Percentiles rank a stretch among this genome's conserved stretches.
phyloP scores from a whole-genome alignment of 768 basidiomycete genomes.

The Phylloporus rhodoxanthus region DNA sequence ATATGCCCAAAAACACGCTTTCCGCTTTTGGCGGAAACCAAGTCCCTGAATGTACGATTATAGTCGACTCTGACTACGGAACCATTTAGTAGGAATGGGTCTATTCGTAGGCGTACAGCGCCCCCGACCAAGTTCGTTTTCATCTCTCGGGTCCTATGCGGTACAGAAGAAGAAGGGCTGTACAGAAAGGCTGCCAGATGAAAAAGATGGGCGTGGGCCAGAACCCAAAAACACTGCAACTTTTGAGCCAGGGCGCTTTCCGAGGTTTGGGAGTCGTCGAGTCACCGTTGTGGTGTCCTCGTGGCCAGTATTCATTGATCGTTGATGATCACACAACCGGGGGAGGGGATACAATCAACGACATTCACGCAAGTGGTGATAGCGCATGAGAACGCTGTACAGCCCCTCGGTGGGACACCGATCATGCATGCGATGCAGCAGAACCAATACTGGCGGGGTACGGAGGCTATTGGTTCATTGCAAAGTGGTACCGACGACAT shows the following conservation, averaged over 20 bases:
- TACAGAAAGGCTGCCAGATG: neutral
- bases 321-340: constrained; percentile 7
- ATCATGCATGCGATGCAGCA: constrained; percentile 8
- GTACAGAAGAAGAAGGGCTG: too few relatives aligned
- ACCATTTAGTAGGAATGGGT: too few relatives aligned
- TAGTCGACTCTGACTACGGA: too few relatives aligned
- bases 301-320: constrained; percentile 14
- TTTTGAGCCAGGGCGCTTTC: neutral
- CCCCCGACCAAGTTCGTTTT: neutral
- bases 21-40: neutral
- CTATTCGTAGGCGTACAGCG: too few relatives aligned
- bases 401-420: constrained; percentile 2
- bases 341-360: neutral
- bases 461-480: neutral
- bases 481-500: neutral
- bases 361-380: neutral
- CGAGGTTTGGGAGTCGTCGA: neutral
- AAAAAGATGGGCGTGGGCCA: neutral
- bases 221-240: constrained; percentile 14
- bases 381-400: neutral
- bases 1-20: neutral
- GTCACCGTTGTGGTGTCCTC: constrained; percentile 3
- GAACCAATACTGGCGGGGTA: neutral
- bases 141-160: neutral
- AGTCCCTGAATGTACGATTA: neutral